Evolutionary conservation across 2,329 filamentous ascomycete genomes (phyloP), one percentile per base, ranked within the genome.

Genomic region (Aureobasidium sp.): DNA sequence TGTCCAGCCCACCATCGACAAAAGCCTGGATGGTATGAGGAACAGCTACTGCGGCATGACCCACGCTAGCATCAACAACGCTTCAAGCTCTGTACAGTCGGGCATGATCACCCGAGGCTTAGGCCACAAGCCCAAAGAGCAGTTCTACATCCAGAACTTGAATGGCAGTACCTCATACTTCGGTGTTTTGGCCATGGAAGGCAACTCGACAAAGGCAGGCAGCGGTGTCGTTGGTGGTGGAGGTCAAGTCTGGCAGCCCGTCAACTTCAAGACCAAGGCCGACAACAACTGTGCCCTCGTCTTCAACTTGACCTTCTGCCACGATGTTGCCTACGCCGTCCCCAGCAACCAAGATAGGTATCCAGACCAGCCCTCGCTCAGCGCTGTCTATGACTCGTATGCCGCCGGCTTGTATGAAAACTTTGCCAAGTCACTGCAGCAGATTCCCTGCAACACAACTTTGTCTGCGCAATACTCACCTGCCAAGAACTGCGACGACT

Each of bases 291-390:
- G 94, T 73, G 87, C 88, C 64, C 82, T 99, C 44, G 81, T 97
- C 49, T 92, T 87, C 73, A 87, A 95, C 70, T 84, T 99, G n/a
- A 80, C 86, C 0, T 95, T 97, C 74, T 99, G 94, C 77, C 83
- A 87, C 67, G 85, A 93, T 68, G 88, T 93, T 52, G 90, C 93
- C 56, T 97, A 97, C 71, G 89, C 93, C 7, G 94, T 97, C 0
- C 94, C 94, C 0, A 87, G 88, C 44, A 96, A 96, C 69, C 80
- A 84, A 1, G 75, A 78, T 39, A 84, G 79, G 49, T 86, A 85
- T 66, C 79, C 83, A 59, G 85, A 85, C 68, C 77, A 80, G 55
- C 78, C 82, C 1, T 77, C 79, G 20, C 82, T 99, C 9, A 86
- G 83, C 4, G 75, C 79, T 3, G 84, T 88, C 63, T 99, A 97